These are phyloP conservation scores for Adiantum capillusveneris DNA, from an alignment of 75 land plant genomes.

Conservation along the genomic window DNA sequence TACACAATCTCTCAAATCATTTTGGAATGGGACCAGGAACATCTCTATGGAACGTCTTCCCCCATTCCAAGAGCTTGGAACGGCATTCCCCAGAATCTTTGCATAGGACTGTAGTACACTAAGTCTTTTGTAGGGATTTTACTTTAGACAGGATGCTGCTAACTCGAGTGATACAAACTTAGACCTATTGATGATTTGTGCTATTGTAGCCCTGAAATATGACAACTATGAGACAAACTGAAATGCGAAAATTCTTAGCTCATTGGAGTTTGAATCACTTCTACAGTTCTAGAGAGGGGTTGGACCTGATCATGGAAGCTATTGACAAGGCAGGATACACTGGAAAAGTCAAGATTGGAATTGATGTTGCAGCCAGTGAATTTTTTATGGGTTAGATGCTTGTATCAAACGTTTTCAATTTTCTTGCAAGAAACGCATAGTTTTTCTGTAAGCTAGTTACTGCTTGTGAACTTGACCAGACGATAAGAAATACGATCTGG, in stretches of 20 bases:
- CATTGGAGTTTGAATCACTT: not conserved
- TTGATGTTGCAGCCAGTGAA: conserved; percentile 92
- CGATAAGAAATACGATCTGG: conserved; percentile 77
- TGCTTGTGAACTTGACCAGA: conserved; percentile 9
- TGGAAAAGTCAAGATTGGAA: conserved; percentile 83
- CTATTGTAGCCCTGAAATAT: not conserved
- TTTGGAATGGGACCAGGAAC: too few relatives aligned
- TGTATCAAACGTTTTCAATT: not conserved
- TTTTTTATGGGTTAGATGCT: conserved; percentile 64
- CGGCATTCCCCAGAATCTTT: too few relatives aligned
- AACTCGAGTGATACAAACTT: too few relatives aligned
- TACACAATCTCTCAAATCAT: too few relatives aligned
- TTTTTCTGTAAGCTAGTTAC: not conserved
- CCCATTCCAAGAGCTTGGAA: too few relatives aligned
- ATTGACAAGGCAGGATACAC: conserved; percentile 81
- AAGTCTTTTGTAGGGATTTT: too few relatives aligned
- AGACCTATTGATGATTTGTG: not conserved
- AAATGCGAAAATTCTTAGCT: not conserved
- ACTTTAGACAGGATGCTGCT: too few relatives aligned
- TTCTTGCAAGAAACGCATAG: conserved; percentile 1
- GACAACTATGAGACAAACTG: not conserved
- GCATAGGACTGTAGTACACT: too few relatives aligned
- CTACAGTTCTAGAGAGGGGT: conserved; percentile 67
- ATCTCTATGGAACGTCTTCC: too few relatives aligned
- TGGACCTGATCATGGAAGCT: conserved; percentile 91